These are phyloP conservation scores for Aspergillus sp. DNA, from an alignment of 2,329 filamentous ascomycete genomes.

Conservation along the genomic window DNA sequence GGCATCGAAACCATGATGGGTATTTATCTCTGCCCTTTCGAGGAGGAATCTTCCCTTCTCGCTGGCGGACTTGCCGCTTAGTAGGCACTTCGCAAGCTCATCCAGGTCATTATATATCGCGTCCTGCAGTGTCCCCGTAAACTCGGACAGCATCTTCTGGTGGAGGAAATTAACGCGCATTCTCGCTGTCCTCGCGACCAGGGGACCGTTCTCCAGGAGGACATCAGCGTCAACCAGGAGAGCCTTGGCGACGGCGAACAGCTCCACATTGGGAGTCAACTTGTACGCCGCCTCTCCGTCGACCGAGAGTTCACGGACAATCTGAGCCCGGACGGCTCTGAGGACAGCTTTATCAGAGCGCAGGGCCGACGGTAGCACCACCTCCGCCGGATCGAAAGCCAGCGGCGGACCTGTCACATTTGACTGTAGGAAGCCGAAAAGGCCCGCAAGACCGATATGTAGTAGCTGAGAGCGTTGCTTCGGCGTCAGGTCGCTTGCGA, in stretches of 20 bases:
- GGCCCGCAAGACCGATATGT: conserved; percentile 56
- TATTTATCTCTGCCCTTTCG: conserved; percentile 74
- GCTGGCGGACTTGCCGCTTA: conserved; percentile 19
- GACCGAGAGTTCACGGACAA: conserved; percentile 60
- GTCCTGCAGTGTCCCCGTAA: conserved; percentile 50
- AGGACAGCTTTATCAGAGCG: conserved; percentile 33
- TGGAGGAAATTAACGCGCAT: conserved; percentile 66
- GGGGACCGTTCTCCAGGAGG: conserved; percentile 33
- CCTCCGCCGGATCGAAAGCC: conserved; percentile 43
- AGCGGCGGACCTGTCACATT: conserved; percentile 83
- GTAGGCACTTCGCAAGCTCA: conserved; percentile 36
- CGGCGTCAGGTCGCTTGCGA: conserved; percentile 11
- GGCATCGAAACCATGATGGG: conserved; percentile 70
- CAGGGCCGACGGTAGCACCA: conserved; percentile 39
- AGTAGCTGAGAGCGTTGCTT: conserved; percentile 34
- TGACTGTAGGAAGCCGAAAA: conserved; percentile 73
- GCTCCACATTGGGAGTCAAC: conserved; percentile 71
- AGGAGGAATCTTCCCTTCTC: conserved; percentile 63
- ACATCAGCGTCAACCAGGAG: conserved; percentile 43
- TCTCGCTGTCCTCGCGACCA: conserved; percentile 48
- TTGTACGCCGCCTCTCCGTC: conserved; percentile 84
- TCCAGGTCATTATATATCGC: conserved; percentile 52
- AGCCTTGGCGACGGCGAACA: conserved; percentile 67
- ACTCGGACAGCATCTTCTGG: conserved; percentile 57
- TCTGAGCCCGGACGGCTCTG: conserved; percentile 43